Evolutionary conservation across 2,329 filamentous ascomycete genomes (phyloP), one percentile per base, ranked within the genome.

Genomic region (Trichoderma sp.): DNA sequence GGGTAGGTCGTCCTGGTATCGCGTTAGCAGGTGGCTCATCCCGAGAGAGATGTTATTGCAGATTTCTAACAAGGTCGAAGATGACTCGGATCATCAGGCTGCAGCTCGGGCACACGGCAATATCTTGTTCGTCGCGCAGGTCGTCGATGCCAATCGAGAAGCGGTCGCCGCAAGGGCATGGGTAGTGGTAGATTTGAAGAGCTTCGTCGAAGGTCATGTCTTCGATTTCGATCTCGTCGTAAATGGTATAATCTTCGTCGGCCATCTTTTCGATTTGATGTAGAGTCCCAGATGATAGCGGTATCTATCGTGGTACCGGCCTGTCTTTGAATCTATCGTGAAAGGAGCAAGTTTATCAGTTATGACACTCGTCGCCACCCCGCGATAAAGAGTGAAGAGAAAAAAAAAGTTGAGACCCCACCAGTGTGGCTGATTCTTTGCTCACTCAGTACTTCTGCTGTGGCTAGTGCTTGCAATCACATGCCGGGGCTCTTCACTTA

Each of bases 141-240:
- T 98, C 94, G 67, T 86, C 88, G 68, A 98, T 88, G 24, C 87
- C 87, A 77, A 96, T 97, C 83, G 97, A 92, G 83, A 99, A 99
- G 70, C 92, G 89, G 82, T 99, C 96, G 83, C 96, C 96, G 81
- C 96, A 99, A 1, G 96, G 96, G 79, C 96, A 99, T 16, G 96
- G 96, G 79, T 97, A 97, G 82, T 95, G 91, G 83, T 97, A 99
- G 74, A 97, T 90, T 79, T 97, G 91, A 51, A 94, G 86, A 4
- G 86, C 85, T 58, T 89, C 83, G 80, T 97, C 94, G 79, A 88
- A 97, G 76, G 92, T 96, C 94, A 97, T 97, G 81, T 99, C 96
- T 80, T 98, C 95, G 83, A 98, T 97, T 80, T 98, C 95, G 81
- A 98, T 95, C 81, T 97, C 95, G 77, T 98, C 95, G 84, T 97